Conservation (phyloP, 306 rosid species). For the Mucuna pruriens region DNA sequence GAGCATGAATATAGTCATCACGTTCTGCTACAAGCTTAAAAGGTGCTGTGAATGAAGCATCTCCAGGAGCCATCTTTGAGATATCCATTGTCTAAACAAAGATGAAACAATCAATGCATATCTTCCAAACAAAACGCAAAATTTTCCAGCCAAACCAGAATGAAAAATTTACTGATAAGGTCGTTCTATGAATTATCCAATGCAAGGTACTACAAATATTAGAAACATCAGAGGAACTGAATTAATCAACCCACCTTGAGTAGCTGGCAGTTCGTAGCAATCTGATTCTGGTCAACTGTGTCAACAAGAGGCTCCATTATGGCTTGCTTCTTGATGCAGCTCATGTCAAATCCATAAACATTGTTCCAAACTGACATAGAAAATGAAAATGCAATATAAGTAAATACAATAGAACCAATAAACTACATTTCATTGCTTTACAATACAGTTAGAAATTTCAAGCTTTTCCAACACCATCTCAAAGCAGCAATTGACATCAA, state of each 20-base stretch:
- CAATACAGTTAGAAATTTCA: neutral
- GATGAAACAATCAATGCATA: conserved; percentile 34
- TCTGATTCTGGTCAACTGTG: conserved; percentile 93
- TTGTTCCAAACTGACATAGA: conserved; percentile 81
- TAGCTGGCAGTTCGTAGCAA: conserved; percentile 86
- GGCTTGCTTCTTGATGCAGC: conserved; percentile 98
- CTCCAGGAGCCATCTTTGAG: conserved; percentile 96
- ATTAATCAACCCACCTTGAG: conserved; percentile 70
- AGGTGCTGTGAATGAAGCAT: conserved; percentile 88
- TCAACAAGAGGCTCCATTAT: conserved; percentile 98
- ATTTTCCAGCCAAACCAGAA: neutral
- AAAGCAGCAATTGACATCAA: conserved; percentile 4
- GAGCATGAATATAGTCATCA: conserved; percentile 91
- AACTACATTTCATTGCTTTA: neutral
- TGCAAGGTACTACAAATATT: conserved; percentile 3
- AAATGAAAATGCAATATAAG: conserved; percentile 27
- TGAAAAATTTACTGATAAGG: neutral
- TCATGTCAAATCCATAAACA: conserved; percentile 97
- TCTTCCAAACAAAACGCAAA: neutral
- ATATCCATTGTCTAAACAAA: conserved; percentile 91
- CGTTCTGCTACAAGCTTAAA: conserved; percentile 92
- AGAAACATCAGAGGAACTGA: conserved; percentile 9
- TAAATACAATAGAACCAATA: neutral
- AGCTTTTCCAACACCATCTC: conserved; percentile 4
- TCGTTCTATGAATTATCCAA: neutral